Evolutionary conservation across 1,284 basidiomycete genomes (phyloP).

Genomic region (Sporisorium exsertum): DNA sequence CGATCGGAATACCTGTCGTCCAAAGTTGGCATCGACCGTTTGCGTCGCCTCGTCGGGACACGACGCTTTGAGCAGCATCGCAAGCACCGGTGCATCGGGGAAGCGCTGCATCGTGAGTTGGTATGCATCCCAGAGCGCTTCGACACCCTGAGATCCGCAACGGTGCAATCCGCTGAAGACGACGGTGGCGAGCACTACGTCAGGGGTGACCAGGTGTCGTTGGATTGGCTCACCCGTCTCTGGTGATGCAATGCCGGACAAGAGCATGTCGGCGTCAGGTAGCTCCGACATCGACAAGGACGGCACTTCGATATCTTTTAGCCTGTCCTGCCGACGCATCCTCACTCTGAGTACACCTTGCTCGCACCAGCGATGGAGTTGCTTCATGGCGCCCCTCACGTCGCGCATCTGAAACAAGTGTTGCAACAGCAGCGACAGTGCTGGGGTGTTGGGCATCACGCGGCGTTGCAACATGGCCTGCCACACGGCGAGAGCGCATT

Average conservation of each 20-base stretch:
- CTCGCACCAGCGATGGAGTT: slow-evolving; percentile 39
- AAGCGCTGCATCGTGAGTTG: slow-evolving; percentile 30
- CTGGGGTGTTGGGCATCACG: slow-evolving; percentile 24
- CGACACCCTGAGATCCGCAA: slow-evolving; percentile 22
- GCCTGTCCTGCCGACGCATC: neutral
- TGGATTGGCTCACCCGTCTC: neutral
- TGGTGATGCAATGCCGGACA: neutral
- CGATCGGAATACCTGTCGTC: slow-evolving; percentile 28
- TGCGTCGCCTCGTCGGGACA: slow-evolving; percentile 6
- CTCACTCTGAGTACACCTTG: slow-evolving; percentile 12
- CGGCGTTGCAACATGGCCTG: slow-evolving; percentile 29
- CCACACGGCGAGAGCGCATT: slow-evolving; percentile 24
- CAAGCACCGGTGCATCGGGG: slow-evolving; percentile 38
- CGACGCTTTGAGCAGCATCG: slow-evolving; percentile 34
- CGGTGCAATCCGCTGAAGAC: slow-evolving; percentile 34
- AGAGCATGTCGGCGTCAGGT: neutral
- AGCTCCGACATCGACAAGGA: neutral
- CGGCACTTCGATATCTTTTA: slow-evolving; percentile 12
- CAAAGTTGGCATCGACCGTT: slow-evolving; percentile 14
- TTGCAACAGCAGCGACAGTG: slow-evolving; percentile 28
- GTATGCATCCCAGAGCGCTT: slow-evolving; percentile 35
- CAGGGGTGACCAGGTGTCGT: slow-evolving; percentile 17
- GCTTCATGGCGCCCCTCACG: slow-evolving; percentile 20
- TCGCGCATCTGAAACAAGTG: slow-evolving; percentile 29
- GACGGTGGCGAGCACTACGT: slow-evolving; percentile 30